These are phyloP conservation scores for Cercospora janseana DNA, from an alignment of 2,329 filamentous ascomycete species.

Conservation along the genomic window DNA sequence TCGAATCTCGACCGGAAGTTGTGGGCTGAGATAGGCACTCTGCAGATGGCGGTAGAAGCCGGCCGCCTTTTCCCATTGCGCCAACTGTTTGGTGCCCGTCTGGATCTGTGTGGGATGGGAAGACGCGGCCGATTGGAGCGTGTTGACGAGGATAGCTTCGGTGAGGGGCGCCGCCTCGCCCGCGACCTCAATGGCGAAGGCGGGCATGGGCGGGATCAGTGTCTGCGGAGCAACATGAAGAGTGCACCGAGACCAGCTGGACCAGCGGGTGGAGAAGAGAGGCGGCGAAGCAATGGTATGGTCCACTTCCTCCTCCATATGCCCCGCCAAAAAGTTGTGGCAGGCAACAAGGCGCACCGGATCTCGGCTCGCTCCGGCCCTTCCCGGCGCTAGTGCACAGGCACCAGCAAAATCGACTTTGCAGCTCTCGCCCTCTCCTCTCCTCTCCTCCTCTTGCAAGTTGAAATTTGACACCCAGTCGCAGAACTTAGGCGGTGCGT, in stretches of 20 bases:
- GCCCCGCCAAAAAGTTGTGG: too few species aligned
- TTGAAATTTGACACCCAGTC: constrained; percentile 49
- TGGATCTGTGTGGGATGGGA: constrained; percentile 50
- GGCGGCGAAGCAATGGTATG: too few species aligned
- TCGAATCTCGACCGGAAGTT: constrained; percentile 72
- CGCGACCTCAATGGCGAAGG: constrained; percentile 64
- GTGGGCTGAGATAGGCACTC: constrained; percentile 75
- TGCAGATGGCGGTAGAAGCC: constrained; percentile 52
- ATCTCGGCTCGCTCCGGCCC: too few species aligned
- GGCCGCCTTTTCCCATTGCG: constrained; percentile 50
- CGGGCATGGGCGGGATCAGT: constrained; percentile 20
- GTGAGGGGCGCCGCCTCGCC: constrained; percentile 69
- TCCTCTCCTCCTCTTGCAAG: constrained; percentile 55
- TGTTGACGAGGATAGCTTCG: constrained; percentile 48
- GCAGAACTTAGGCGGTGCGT: constrained; percentile 37
- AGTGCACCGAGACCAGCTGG: too few species aligned
- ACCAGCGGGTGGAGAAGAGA: too few species aligned
- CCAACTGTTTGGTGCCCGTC: constrained; percentile 53
- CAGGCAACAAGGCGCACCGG: too few species aligned
- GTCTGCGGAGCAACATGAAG: too few species aligned
- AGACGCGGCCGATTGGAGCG: constrained; percentile 50
- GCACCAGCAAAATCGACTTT: neutral
- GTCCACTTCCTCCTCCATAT: too few species aligned
- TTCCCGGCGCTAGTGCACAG: neutral
- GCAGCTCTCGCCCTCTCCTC: constrained; percentile 10